Evolutionary conservation across 2,329 filamentous ascomycete genomes (phyloP).

Genomic region (Exophiala phaeomuriformis): DNA sequence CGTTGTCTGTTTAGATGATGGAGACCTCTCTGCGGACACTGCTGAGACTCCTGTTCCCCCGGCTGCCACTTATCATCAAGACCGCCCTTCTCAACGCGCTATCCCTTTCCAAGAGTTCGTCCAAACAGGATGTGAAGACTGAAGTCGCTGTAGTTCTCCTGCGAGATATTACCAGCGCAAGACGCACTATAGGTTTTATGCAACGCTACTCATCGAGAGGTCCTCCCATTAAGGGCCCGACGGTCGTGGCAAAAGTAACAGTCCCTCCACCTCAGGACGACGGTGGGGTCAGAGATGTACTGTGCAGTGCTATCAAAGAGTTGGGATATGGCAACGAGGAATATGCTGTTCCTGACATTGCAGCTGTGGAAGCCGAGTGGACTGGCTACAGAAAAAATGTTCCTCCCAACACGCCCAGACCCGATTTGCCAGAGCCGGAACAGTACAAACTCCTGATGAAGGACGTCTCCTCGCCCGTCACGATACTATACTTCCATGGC

Average conservation of each 20-base stretch:
- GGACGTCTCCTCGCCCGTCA: slow-evolving; percentile 36
- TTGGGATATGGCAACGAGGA: slow-evolving; percentile 36
- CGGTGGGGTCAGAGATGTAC: slow-evolving; percentile 24
- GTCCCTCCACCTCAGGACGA: slow-evolving; percentile 51
- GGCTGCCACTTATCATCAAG: slow-evolving; percentile 39
- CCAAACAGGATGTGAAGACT: slow-evolving; percentile 71
- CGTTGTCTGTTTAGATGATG: slow-evolving; percentile 26
- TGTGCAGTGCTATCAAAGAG: slow-evolving; percentile 36
- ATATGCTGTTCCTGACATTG: slow-evolving; percentile 33
- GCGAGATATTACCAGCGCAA: slow-evolving; percentile 53
- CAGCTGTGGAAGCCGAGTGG: slow-evolving; percentile 41
- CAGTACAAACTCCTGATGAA: slow-evolving; percentile 38
- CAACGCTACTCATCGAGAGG: slow-evolving; percentile 60
- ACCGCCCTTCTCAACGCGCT: slow-evolving; percentile 44
- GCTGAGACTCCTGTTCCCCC: slow-evolving; percentile 34
- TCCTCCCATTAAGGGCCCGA: slow-evolving; percentile 63
- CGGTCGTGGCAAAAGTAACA: slow-evolving; percentile 71
- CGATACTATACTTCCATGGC: slow-evolving; percentile 43
- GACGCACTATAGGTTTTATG: slow-evolving; percentile 50
- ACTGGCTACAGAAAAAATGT: slow-evolving; percentile 39
- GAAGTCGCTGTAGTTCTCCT: slow-evolving; percentile 65
- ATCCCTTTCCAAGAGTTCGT: slow-evolving; percentile 59
- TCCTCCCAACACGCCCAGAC: slow-evolving; percentile 33
- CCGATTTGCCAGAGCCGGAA: slow-evolving; percentile 38
- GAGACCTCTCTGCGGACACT: slow-evolving; percentile 30